These are phyloP conservation scores for Glycine tomentella DNA, from an alignment of 306 rosid species.

Conservation along the genomic window DNA sequence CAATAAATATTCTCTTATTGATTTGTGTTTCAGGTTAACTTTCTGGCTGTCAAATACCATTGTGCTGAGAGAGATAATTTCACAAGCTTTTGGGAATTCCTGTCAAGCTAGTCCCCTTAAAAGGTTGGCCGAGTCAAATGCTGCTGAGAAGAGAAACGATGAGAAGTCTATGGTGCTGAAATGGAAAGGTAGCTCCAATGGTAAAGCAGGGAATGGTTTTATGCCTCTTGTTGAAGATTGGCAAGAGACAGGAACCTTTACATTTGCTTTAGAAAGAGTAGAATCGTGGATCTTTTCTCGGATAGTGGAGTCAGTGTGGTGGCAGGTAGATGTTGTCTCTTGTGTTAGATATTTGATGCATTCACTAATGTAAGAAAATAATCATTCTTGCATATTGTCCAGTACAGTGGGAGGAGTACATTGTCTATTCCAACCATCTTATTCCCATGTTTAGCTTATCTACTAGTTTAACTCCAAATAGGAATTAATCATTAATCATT, in stretches of 20 bases:
- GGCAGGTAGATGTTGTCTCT: constrained; percentile 77
- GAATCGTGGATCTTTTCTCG: constrained; percentile 99
- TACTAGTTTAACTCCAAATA: no score
- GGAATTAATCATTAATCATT: no score
- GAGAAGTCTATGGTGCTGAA: constrained; percentile 57
- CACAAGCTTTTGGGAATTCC: constrained; percentile 78
- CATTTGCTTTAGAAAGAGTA: constrained; percentile 74
- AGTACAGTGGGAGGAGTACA: no score
- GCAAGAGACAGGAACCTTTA: constrained; percentile 94
- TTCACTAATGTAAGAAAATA: constrained; percentile 14
- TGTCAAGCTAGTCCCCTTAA: constrained; percentile 56
- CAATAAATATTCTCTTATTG: constrained; percentile 39
- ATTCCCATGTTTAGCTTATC: no score
- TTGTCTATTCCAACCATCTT: no score
- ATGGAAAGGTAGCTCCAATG: constrained; percentile 64
- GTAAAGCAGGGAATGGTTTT: constrained; percentile 62
- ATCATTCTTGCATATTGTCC: background rate
- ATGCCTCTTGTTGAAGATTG: constrained; percentile 70
- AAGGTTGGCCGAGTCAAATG: constrained; percentile 62
- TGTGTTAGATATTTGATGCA: constrained; percentile 17
- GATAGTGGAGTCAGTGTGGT: constrained; percentile 97
- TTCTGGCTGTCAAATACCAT: constrained; percentile 91
- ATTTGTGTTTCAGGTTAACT: constrained; percentile 69
- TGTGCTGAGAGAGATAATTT: constrained; percentile 82
- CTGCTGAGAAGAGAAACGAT: constrained; percentile 56